These are phyloP conservation scores for Ophiostoma piceae DNA, from an alignment of 2,329 filamentous ascomycete species.

Conservation along the genomic window DNA sequence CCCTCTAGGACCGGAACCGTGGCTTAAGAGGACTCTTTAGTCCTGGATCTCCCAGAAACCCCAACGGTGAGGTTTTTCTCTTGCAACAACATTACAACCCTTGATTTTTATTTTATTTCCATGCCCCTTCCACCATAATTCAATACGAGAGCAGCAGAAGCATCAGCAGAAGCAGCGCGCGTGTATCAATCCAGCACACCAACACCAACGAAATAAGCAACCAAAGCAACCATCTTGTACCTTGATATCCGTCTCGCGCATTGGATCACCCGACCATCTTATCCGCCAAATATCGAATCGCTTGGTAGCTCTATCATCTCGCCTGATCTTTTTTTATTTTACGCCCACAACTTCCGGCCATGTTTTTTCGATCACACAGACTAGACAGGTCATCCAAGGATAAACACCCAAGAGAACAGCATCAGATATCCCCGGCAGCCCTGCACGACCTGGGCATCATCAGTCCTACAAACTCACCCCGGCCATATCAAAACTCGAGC, in stretches of 20 bases:
- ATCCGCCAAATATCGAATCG: background rate
- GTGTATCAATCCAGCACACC: background rate
- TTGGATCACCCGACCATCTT: background rate
- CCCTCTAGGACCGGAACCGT: constrained; percentile 12
- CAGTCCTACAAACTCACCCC: constrained; percentile 24
- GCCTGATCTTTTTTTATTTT: background rate
- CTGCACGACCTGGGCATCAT: constrained; percentile 38
- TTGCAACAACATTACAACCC: constrained; percentile 18
- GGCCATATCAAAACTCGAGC: constrained; percentile 13
- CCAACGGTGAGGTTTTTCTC: constrained; percentile 18
- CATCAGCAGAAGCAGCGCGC: constrained; percentile 19
- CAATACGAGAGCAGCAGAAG: constrained; percentile 14
- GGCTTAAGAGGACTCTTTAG: constrained; percentile 14
- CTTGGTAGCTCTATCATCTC: background rate
- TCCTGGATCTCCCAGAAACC: constrained; percentile 23
- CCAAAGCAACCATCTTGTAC: background rate
- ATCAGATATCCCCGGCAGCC: constrained; percentile 27
- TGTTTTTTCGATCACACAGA: constrained; percentile 45
- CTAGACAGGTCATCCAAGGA: constrained; percentile 38
- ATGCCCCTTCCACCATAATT: constrained; percentile 10
- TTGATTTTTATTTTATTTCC: constrained; percentile 10
- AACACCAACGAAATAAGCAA: background rate
- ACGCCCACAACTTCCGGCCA: constrained; percentile 33
- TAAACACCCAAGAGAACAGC: constrained; percentile 37
- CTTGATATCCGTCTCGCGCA: background rate